These are phyloP conservation scores for Xerocomellus intermedius DNA, from an alignment of 768 basidiomycete genomes.

Conservation along the genomic window DNA sequence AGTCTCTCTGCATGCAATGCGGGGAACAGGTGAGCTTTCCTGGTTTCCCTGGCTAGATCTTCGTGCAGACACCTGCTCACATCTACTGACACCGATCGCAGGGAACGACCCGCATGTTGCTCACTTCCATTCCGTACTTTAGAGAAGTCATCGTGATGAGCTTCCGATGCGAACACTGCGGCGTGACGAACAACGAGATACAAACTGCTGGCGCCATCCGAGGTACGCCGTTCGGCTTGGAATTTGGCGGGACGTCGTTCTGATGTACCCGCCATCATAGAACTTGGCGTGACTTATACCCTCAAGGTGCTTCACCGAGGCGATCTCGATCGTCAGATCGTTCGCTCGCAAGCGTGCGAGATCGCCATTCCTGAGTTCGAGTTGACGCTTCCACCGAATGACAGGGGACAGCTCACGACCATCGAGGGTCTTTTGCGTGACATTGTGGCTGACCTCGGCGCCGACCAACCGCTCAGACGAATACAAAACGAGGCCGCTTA, in stretches of 20 bases:
- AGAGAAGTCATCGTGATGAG: constrained; percentile 94
- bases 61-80: neutral
- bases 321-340: constrained; percentile 91
- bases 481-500: constrained; percentile 74
- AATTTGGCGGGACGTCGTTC: neutral
- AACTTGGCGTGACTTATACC: constrained; percentile 82
- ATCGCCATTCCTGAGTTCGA: constrained; percentile 85
- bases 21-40: constrained; percentile 69
- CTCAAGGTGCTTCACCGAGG: constrained; percentile 66
- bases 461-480: constrained; percentile 80
- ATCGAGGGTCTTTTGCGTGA: constrained; percentile 90
- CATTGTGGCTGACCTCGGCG: constrained; percentile 72
- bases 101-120: constrained; percentile 84
- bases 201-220: constrained; percentile 86
- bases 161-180: constrained; percentile 94
- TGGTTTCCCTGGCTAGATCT: neutral
- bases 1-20: constrained; percentile 94
- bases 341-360: constrained; percentile 82
- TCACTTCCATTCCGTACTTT: constrained; percentile 96
- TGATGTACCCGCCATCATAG: constrained; percentile 38
- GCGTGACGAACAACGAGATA: constrained; percentile 86
- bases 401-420: constrained; percentile 93
- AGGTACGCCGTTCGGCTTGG: constrained; percentile 47
- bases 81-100: constrained; percentile 37
- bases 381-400: constrained; percentile 79